Conservation (phyloP, 805 yeast species). For the Candida chauliodis region DNA sequence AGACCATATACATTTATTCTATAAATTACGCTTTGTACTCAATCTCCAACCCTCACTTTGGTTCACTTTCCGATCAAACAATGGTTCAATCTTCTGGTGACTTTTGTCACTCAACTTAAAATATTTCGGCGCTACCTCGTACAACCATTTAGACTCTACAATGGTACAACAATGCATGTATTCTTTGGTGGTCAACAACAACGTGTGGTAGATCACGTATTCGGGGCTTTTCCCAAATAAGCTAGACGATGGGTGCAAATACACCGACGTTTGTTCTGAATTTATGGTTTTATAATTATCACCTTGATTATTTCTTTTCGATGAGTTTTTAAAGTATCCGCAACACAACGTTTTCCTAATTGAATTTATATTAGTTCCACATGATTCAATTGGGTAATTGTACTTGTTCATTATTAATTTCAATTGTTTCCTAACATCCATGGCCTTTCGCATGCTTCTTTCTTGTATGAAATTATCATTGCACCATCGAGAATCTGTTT, state of each 20-base stretch:
- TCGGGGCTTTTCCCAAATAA: constrained; percentile 63
- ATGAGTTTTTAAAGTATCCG: constrained; percentile 66
- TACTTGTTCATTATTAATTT: constrained; percentile 50
- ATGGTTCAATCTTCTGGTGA: constrained; percentile 68
- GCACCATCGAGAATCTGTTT: constrained; percentile 72
- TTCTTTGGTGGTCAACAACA: constrained; percentile 80
- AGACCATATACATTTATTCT: neutral
- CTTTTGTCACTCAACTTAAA: constrained; percentile 64
- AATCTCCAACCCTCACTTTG: constrained; percentile 72
- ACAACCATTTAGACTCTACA: constrained; percentile 80
- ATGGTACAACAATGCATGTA: constrained; percentile 86
- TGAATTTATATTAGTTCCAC: constrained; percentile 53
- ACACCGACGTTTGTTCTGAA: constrained; percentile 68
- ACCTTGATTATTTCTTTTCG: constrained; percentile 59
- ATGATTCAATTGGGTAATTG: constrained; percentile 42
- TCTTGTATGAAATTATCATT: constrained; percentile 76
- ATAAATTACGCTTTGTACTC: constrained; percentile 30
- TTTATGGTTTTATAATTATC: constrained; percentile 42
- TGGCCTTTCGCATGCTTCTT: constrained; percentile 70
- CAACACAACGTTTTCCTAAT: constrained; percentile 62
- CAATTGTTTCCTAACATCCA: constrained; percentile 77
- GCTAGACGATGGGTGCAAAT: constrained; percentile 83
- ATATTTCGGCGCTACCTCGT: constrained; percentile 67
- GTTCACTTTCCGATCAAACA: constrained; percentile 47
- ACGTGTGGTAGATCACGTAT: constrained; percentile 77